Conservation (phyloP, 2,329 filamentous ascomycete species). For the Xylaria multiplex region DNA sequence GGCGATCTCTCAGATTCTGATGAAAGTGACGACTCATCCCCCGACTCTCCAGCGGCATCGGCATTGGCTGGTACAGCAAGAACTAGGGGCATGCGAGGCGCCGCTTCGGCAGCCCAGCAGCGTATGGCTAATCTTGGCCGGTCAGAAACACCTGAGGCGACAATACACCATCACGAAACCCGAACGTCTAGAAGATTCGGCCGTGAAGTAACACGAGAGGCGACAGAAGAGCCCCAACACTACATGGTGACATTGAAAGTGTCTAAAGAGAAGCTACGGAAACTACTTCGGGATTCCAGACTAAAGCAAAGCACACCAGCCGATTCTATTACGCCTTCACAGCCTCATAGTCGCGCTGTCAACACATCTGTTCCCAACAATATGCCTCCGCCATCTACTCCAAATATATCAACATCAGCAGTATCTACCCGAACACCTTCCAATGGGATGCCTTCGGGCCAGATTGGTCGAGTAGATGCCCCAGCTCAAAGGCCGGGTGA, state of each 20-base stretch:
- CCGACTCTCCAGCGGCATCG: slow-evolving; percentile 84
- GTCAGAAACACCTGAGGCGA: slow-evolving; percentile 88
- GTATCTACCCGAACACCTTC: slow-evolving; percentile 38
- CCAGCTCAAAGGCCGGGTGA: slow-evolving; percentile 68
- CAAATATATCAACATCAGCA: slow-evolving; percentile 43
- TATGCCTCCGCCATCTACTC: slow-evolving; percentile 51
- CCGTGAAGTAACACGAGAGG: slow-evolving; percentile 75
- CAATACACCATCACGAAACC: slow-evolving; percentile 76
- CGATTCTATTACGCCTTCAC: slow-evolving; percentile 57
- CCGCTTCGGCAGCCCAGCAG: slow-evolving; percentile 85
- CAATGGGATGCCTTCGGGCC: slow-evolving; percentile 56
- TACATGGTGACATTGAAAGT: slow-evolving; percentile 81
- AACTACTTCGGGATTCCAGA: slow-evolving; percentile 67
- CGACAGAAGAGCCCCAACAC: slow-evolving; percentile 77
- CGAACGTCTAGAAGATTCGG: slow-evolving; percentile 70
- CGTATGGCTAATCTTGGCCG: slow-evolving; percentile 84
- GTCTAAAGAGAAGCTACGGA: slow-evolving; percentile 74
- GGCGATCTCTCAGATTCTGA: slow-evolving; percentile 88
- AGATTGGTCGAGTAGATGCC: slow-evolving; percentile 75
- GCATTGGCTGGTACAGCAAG: slow-evolving; percentile 81
- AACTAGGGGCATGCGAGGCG: slow-evolving; percentile 88
- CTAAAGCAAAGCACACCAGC: slow-evolving; percentile 55
- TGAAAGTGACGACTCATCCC: slow-evolving; percentile 87
- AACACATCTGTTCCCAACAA: slow-evolving; percentile 51
- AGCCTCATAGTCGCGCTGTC: slow-evolving; percentile 60